A percentile compares a stretch with the other conserved stretches of the same genome.
phyloP scores from a whole-genome alignment of 2,329 filamentous ascomycete species.

The Phyllosticta ampelicida region DNA sequence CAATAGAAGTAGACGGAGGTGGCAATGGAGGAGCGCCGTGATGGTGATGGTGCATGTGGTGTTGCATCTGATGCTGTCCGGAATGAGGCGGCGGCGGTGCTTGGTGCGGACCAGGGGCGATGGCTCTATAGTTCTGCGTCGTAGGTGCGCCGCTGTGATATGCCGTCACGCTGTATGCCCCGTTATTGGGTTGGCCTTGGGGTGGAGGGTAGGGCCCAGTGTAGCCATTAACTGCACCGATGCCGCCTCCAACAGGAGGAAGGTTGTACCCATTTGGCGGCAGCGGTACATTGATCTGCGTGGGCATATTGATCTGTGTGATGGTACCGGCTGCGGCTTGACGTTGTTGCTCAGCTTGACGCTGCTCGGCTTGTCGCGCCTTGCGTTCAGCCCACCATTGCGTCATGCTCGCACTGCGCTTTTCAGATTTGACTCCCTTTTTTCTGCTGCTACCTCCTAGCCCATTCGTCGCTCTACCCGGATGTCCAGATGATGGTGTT shows the following conservation, averaged over 20 bases:
- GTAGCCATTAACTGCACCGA: not conserved
- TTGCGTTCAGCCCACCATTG: conserved; percentile 38
- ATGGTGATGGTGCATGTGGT: conserved; percentile 9
- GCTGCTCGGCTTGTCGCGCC: conserved; percentile 21
- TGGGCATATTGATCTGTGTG: not conserved
- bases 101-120: conserved; percentile 6
- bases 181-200: conserved; percentile 1
- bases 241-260: not conserved
- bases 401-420: conserved; percentile 34
- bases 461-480: conserved; percentile 14
- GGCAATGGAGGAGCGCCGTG: conserved; percentile 1
- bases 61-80: not conserved
- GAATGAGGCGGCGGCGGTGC: not conserved
- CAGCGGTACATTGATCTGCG: not conserved
- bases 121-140: conserved; percentile 1
- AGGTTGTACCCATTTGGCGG: not conserved
- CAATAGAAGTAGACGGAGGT: not conserved
- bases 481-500: conserved; percentile 15
- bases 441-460: conserved; percentile 13
- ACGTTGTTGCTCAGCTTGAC: conserved; percentile 15
- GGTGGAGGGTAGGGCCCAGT: conserved; percentile 5
- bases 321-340: conserved; percentile 2
- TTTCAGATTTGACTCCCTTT: conserved; percentile 31
- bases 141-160: not conserved
- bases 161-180: not conserved